phyloP scores from a whole-genome alignment of 345 rosid species.

The Arabidopsis thaliana region DNA sequence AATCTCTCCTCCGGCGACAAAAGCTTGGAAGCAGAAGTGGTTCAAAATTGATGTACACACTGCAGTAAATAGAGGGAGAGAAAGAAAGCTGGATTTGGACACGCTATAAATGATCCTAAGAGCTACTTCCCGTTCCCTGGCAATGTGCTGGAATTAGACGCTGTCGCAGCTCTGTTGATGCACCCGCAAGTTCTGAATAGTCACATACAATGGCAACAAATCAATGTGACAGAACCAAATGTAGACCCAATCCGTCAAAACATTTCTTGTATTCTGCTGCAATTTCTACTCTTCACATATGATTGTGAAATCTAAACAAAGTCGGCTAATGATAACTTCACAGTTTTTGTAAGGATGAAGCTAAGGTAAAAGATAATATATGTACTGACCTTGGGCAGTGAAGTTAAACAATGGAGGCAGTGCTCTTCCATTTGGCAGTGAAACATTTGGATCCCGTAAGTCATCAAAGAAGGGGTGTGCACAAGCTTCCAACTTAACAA shows the following conservation, averaged over 20 bases:
- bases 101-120: slow-evolving; percentile 40
- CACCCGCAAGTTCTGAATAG: slow-evolving; percentile 85
- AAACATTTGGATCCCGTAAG: slow-evolving; percentile 72
- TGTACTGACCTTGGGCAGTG: slow-evolving; percentile 78
- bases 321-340: not conserved
- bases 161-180: slow-evolving; percentile 70
- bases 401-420: slow-evolving; percentile 89
- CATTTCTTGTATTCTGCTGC: not conserved
- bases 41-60: slow-evolving; percentile 48
- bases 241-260: not conserved
- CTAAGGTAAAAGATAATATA: not conserved
- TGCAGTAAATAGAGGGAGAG: slow-evolving; percentile 15
- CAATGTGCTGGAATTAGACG: slow-evolving; percentile 76
- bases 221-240: slow-evolving; percentile 4
- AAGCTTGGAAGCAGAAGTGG: slow-evolving; percentile 40
- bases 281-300: not conserved
- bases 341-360: not conserved
- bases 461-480: slow-evolving; percentile 96
- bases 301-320: slow-evolving; percentile 3
- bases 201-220: slow-evolving; percentile 9
- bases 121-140: slow-evolving; percentile 48
- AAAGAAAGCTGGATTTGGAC: slow-evolving; percentile 36
- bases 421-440: slow-evolving; percentile 89
- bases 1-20: slow-evolving; percentile 29
- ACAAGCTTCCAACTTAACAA: slow-evolving; percentile 89